Conservation (phyloP, 2,329 filamentous ascomycete genomes). For the Fusarium sp. region DNA sequence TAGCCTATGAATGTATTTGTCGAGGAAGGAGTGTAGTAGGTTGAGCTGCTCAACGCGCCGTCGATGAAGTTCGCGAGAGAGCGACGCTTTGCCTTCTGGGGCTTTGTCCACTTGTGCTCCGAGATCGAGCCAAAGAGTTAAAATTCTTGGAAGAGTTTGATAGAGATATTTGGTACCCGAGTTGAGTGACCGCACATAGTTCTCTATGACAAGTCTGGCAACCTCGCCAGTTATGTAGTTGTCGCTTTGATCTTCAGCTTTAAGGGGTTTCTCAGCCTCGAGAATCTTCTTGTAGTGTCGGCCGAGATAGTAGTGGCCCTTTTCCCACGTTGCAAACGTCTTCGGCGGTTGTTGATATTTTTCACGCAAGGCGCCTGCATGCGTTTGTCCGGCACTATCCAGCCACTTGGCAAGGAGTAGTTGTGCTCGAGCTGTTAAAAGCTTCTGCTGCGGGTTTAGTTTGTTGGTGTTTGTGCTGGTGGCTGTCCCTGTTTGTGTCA, state of each 20-base stretch:
- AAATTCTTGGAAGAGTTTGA: conserved; percentile 88
- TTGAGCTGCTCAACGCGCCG: conserved; percentile 74
- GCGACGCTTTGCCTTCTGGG: conserved; percentile 65
- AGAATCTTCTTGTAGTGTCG: conserved; percentile 97
- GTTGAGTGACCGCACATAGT: conserved; percentile 86
- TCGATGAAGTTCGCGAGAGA: conserved; percentile 64
- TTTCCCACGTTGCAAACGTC: conserved; percentile 83
- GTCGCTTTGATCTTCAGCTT: conserved; percentile 80
- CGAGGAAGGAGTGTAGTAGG: conserved; percentile 77
- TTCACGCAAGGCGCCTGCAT: conserved; percentile 80
- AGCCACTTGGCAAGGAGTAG: conserved; percentile 96
- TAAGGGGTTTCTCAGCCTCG: conserved; percentile 85
- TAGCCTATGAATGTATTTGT: conserved; percentile 79
- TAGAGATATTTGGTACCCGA: conserved; percentile 96
- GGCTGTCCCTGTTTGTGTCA: conserved; percentile 58
- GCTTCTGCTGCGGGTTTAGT: conserved; percentile 63
- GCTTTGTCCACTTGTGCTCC: conserved; percentile 78
- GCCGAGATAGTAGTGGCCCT: conserved; percentile 95
- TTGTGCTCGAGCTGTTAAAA: conserved; percentile 81
- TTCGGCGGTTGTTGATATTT: conserved; percentile 87
- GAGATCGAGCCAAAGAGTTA: conserved; percentile 95
- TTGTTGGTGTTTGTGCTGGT: conserved; percentile 50
- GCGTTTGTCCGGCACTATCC: conserved; percentile 92
- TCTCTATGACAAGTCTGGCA: conserved; percentile 90
- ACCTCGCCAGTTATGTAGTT: conserved; percentile 83